Conservation (phyloP, 805 yeast species). For the Candida saitoana region DNA sequence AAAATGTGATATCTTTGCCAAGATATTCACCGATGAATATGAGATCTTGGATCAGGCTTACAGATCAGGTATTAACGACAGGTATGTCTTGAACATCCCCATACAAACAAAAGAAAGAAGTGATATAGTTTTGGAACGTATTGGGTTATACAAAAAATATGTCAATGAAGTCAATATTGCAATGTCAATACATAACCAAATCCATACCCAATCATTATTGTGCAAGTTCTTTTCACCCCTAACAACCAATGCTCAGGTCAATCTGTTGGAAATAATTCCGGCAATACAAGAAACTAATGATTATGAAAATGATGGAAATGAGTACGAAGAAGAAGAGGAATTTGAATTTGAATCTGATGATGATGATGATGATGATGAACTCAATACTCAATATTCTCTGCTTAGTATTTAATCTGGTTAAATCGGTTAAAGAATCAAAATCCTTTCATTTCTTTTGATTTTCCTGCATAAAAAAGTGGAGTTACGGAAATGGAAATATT, state of each 20-base stretch:
- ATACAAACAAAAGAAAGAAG: slow-evolving; percentile 1
- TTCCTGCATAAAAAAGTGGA: neutral
- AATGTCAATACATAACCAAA: neutral
- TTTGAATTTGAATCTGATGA: neutral
- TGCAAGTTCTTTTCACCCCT: neutral
- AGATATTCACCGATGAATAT: slow-evolving; percentile 12
- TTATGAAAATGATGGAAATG: neutral
- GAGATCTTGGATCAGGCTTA: slow-evolving; percentile 5
- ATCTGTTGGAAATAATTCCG: neutral
- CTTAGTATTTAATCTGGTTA: no score
- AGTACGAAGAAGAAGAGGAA: slow-evolving; percentile 2
- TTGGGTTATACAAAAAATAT: neutral
- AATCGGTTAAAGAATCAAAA: no score
- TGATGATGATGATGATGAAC: no score
- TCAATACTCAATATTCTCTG: no score
- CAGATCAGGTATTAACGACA: neutral
- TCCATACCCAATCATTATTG: neutral
- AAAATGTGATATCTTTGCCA: slow-evolving; percentile 11
- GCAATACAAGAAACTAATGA: neutral
- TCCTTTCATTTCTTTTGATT: no score
- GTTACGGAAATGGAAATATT: neutral
- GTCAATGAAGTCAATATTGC: neutral
- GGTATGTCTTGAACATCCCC: slow-evolving; percentile 8
- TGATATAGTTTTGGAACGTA: neutral
- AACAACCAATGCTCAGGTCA: neutral